Evolutionary conservation across 768 basidiomycete genomes (phyloP), one percentile per base, ranked within the genome.

Genomic region (Mycena venus): DNA sequence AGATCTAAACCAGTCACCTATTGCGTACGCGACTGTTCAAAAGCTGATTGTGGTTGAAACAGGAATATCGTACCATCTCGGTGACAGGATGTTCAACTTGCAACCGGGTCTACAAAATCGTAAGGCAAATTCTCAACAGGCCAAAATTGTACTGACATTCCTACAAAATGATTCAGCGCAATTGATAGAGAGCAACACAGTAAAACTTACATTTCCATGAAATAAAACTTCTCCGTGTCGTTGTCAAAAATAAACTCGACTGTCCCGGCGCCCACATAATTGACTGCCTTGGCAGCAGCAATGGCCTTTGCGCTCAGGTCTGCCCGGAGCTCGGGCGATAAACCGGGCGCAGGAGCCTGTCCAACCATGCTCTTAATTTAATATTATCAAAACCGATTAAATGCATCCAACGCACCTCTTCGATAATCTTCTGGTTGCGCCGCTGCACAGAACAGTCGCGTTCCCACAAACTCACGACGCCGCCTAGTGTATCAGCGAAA

Each of bases 221-320:
- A 98, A 79, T 93, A 98, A 82, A 98, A 98, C 72, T 91, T 88
- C 68, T 90, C 84, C 10, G 94, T 95, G 80, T 97, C 94, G 74
- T 96, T 97, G 81, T 99, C 97, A 76, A 98, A 96, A 75, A 99
- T 98, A 78, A 99, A 98, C 81, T 99, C 97, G n/a, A 97, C 95
- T 0, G 96, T 97, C 5, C 96, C 96, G 12, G 96, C 96, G 36
- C 96, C 96, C 36, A 95, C 92, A 79, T 99, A 99, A 72, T 93
- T 89, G 58, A 99, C 97, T 4, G 97, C 97, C 80, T 89, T 91
- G 7, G 97, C 96, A n/a, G 97, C 97, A 58, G 95, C 95, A 27
- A 97, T 90, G 3, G 97, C 97, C 83, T 97, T 98, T 40, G 89
- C 89, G 60, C 95, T 92, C 72, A 99, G 84, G 77, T 96, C 94